A percentile compares a stretch with the other conserved stretches of the same genome.
Conservation (phyloP, 768 basidiomycete species). For the Polyporus arcularius region DNA sequence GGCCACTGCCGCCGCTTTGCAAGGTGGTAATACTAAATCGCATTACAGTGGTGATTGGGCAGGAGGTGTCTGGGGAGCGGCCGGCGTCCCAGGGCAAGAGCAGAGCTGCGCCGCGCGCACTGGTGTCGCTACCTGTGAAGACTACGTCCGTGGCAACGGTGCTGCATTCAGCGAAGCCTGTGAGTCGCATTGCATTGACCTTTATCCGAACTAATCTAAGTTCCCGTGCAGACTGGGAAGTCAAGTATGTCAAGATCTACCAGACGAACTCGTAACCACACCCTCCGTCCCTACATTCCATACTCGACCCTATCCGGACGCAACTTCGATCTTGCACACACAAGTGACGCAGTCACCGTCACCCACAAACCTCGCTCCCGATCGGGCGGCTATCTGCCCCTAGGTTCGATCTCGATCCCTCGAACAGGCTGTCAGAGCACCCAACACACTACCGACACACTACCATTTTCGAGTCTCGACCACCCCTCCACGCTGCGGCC, state of each 20-base stretch:
- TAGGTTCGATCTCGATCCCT: conserved; percentile 4
- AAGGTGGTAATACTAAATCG: conserved; percentile 7
- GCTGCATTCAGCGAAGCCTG: conserved; percentile 74
- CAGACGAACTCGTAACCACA: conserved; percentile 37
- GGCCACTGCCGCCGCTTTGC: not conserved
- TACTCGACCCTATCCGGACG: not conserved
- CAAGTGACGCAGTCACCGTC: not conserved
- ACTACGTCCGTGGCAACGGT: conserved; percentile 75
- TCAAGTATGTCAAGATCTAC: conserved; percentile 74
- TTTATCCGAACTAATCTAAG: not conserved
- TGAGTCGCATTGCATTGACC: conserved; percentile 42
- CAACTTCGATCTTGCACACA: conserved; percentile 3
- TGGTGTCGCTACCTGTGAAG: conserved; percentile 77
- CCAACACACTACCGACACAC: not conserved
- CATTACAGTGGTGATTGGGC: conserved; percentile 84
- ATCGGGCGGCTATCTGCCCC: not conserved
- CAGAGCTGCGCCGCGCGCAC: conserved; percentile 85
- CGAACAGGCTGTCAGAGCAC: not conserved
- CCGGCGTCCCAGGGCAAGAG: conserved; percentile 82
- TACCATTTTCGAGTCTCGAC: not conserved
- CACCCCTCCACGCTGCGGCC: not conserved
- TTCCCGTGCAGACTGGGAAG: conserved; percentile 70
- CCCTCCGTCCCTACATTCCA: not conserved
- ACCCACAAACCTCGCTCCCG: not conserved
- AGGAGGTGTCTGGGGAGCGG: conserved; percentile 66